phyloP scores from a whole-genome alignment of 768 basidiomycete species.

The Crucibulum laeve region DNA sequence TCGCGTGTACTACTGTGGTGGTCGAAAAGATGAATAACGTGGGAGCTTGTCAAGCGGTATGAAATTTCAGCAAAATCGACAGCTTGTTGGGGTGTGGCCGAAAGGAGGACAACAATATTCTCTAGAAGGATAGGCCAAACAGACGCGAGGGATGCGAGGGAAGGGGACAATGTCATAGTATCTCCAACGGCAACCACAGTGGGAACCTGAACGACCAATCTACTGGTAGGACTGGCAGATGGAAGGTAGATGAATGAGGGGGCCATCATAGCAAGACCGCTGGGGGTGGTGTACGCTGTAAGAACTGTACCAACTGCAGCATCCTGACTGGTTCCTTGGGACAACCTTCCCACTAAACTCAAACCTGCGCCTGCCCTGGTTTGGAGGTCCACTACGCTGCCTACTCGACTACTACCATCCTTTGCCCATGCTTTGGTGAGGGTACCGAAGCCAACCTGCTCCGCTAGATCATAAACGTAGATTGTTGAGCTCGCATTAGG shows the following conservation, averaged over 20 bases:
- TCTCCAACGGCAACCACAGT: constrained; percentile 64
- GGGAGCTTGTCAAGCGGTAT: constrained; percentile 61
- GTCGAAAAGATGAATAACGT: constrained; percentile 90
- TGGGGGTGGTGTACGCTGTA: constrained; percentile 79
- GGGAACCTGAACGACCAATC: constrained; percentile 83
- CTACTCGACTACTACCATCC: constrained; percentile 31
- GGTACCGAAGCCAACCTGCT: constrained; percentile 77
- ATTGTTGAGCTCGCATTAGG: constrained; percentile 55
- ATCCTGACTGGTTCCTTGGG: constrained; percentile 74
- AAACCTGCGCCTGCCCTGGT: constrained; percentile 84
- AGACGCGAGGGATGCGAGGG: constrained; percentile 63
- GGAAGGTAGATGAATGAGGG: constrained; percentile 75
- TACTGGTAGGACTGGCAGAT: constrained; percentile 50
- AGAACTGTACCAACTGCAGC: constrained; percentile 54
- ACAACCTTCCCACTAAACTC: constrained; percentile 72
- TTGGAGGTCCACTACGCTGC: constrained; percentile 66
- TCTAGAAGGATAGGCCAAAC: constrained; percentile 59
- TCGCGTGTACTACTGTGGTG: constrained; percentile 80
- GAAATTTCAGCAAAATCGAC: constrained; percentile 72
- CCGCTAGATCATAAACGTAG: constrained; percentile 80
- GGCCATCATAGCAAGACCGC: constrained; percentile 81
- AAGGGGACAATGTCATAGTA: constrained; percentile 69
- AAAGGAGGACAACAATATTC: constrained; percentile 70
- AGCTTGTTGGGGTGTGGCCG: constrained; percentile 80
- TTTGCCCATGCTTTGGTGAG: constrained; percentile 65